phyloP scores from a whole-genome alignment of 352 stramenopile genomes.

The Pythium apleroticum region DNA sequence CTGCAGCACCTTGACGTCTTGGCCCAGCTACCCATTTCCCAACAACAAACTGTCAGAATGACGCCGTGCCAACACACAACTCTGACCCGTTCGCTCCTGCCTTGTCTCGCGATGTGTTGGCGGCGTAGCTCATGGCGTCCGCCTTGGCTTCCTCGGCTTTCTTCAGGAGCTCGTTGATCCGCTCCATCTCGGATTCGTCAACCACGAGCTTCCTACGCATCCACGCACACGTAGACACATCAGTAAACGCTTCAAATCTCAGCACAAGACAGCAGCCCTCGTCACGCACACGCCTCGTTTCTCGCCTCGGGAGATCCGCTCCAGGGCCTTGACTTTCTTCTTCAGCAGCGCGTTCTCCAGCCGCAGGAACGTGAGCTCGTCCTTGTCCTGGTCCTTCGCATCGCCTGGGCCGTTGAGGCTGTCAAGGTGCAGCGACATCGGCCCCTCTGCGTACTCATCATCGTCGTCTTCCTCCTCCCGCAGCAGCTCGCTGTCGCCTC shows the following conservation, averaged over 20 bases:
- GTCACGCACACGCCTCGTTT: slow-evolving; percentile 39
- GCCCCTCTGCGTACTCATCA: slow-evolving; percentile 4
- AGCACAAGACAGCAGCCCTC: not conserved
- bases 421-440: slow-evolving; percentile 15
- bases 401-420: slow-evolving; percentile 13
- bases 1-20: slow-evolving; percentile 72
- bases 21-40: slow-evolving; percentile 42
- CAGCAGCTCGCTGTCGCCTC: slow-evolving; percentile 5
- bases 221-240: not conserved
- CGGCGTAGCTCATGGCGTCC: slow-evolving; percentile 69
- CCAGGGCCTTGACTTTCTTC: slow-evolving; percentile 70
- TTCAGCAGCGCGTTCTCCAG: slow-evolving; percentile 67
- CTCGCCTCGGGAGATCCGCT: slow-evolving; percentile 45
- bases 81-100: too few relatives aligned
- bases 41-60: not conserved
- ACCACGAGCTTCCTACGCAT: slow-evolving; percentile 45
- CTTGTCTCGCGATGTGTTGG: slow-evolving; percentile 77
- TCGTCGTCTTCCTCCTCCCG: slow-evolving; percentile 12
- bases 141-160: slow-evolving; percentile 76
- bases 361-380: slow-evolving; percentile 52
- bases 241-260: not conserved
- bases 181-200: slow-evolving; percentile 59
- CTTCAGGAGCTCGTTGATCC: slow-evolving; percentile 74
- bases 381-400: slow-evolving; percentile 25
- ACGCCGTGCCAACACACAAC: not conserved